These are phyloP conservation scores for Solanum arcanum DNA, from an alignment of 257 asterid species.

Conservation along the genomic window DNA sequence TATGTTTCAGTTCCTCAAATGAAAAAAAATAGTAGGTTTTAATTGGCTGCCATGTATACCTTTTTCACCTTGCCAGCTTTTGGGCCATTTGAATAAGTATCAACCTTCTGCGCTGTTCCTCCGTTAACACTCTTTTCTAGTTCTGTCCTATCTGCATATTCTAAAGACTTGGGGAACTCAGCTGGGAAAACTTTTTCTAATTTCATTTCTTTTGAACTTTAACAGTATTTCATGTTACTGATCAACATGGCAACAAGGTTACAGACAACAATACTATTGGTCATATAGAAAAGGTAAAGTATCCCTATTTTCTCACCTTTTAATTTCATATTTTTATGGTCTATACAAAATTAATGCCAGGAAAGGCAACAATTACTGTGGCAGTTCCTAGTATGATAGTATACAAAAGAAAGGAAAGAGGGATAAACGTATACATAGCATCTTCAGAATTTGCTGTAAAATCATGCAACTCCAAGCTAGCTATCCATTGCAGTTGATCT, in stretches of 20 bases:
- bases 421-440: background rate
- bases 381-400: background rate
- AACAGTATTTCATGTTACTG: constrained; percentile 93
- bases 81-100: background rate
- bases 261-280: constrained; percentile 57
- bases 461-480: background rate
- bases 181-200: background rate
- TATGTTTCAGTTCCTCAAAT: background rate
- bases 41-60: background rate
- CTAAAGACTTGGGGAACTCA: background rate
- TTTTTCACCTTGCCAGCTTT: background rate
- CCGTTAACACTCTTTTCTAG: background rate
- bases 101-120: background rate
- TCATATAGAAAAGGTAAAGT: constrained; percentile 69
- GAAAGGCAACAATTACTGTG: background rate
- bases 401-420: background rate
- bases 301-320: background rate
- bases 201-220: constrained; percentile 17
- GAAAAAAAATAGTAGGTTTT: background rate
- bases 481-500: background rate
- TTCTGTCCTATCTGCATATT: background rate
- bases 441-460: background rate
- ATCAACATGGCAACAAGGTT: constrained; percentile 79
- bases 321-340: background rate
- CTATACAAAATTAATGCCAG: background rate